Evolutionary conservation across 805 yeast genomes (phyloP).

Genomic region (Komagataella phaffii): DNA sequence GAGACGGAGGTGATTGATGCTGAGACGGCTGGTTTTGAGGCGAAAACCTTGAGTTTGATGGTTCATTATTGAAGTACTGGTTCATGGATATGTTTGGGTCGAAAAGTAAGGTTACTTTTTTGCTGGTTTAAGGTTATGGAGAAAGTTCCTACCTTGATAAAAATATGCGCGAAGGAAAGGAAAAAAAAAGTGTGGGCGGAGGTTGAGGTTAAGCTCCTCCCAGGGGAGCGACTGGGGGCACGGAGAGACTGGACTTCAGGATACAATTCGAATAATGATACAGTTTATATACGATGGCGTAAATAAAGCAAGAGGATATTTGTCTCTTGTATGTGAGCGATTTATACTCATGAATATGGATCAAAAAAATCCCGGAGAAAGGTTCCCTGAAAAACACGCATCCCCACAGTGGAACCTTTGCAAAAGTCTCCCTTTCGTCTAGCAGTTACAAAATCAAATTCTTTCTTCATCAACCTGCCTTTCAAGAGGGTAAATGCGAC

Average conservation of each 20-base stretch:
- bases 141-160: neutral
- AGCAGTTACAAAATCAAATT: conserved; percentile 23
- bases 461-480: conserved; percentile 20
- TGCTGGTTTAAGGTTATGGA: neutral
- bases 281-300: neutral
- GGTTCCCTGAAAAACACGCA: conserved; percentile 44
- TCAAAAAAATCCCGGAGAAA: conserved; percentile 38
- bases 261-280: no score
- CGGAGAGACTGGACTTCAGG: no score
- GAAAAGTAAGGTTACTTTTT: neutral
- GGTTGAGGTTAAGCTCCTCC: neutral
- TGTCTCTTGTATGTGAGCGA: neutral
- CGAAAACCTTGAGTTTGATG: neutral
- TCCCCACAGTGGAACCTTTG: conserved; percentile 43
- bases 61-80: neutral
- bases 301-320: neutral
- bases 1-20: neutral
- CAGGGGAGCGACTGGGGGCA: neutral
- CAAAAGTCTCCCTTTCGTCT: conserved; percentile 22
- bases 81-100: neutral
- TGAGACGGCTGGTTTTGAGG: neutral
- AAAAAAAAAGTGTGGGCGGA: neutral
- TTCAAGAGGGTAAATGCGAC: conserved; percentile 25
- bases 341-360: conserved; percentile 18
- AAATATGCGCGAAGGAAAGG: neutral